Base-by-base conservation (phyloP, 495 filamentous ascomycete genomes). In the Echria macrotheca region DNA sequence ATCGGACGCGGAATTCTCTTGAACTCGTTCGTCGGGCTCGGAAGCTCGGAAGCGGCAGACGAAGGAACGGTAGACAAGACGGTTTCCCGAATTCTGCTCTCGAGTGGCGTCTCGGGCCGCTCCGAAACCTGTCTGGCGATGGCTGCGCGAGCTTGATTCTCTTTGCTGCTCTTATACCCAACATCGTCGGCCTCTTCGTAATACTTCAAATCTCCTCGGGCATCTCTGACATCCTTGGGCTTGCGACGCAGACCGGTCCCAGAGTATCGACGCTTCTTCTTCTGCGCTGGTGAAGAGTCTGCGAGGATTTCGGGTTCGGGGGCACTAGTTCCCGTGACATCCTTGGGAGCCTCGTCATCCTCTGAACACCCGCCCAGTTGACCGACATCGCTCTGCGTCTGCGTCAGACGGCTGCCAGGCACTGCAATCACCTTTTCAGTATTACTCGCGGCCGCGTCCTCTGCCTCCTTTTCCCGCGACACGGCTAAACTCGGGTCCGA, bases 171-270 rank as follows among this genome's bases (percentile, higher is more conserved):
- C 53, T 85, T 83, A 67, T 95, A 94, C 5, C 82, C 89, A 33
- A 87, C 86, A 47, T 95, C 79, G 52, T 82, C 77, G 14, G 73
- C 73, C 47, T 80, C 88, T 55, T 91, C 87, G 51, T 85, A 90
- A 55, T 87, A 94, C 61, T 91, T 77, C 5, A 95, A 71, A 36
- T 85, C 79, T n/a, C 84, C 79, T 14, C 78, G 72, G 15, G 78
- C 70, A n/a, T 73, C 73, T 11, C 67, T 72, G 9, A 91, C 77
- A 49, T 83, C 83, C 38, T 70, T 66, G 14, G 81, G 84, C 60
- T 78, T 81, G 26, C 87, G 75, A 29, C 82, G 81, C 28, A 95
- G 71, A 14, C 86, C 86, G 49, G 84, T 83, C 18, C 86, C 87
- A 6, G 89, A 95, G 65, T 89, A 89, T 24, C 89, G 81, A 45